Evolutionary conservation across 2,329 filamentous ascomycete species (phyloP).

Genomic region (Emergomyces pasteurianus): DNA sequence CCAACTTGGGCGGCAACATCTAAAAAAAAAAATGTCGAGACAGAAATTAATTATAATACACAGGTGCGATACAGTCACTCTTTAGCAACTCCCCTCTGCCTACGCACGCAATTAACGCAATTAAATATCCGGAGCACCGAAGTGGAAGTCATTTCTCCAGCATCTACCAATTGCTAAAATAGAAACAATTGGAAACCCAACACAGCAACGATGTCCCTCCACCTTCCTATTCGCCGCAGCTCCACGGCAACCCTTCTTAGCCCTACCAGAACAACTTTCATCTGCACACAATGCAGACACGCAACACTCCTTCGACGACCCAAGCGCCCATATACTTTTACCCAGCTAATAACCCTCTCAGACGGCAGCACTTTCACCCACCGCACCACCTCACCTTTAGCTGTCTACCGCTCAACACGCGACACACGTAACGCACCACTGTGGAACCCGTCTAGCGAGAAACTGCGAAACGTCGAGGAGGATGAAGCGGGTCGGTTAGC

Average conservation of each 20-base stretch:
- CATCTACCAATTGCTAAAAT: not conserved
- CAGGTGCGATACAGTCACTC: not conserved
- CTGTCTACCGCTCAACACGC: constrained; percentile 54
- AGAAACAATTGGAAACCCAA: constrained; percentile 14
- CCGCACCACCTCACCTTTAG: constrained; percentile 39
- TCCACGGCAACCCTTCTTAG: constrained; percentile 1
- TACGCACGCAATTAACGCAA: not conserved
- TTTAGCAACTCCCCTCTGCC: constrained; percentile 20
- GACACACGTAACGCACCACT: constrained; percentile 80
- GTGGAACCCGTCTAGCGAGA: constrained; percentile 79
- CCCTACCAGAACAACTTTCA: constrained; percentile 27
- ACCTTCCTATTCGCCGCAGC: constrained; percentile 21
- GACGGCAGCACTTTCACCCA: constrained; percentile 68
- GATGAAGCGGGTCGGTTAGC: constrained; percentile 87
- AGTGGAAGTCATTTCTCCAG: not conserved
- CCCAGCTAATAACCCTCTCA: constrained; percentile 84
- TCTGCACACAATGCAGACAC: constrained; percentile 55
- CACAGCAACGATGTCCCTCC: constrained; percentile 14
- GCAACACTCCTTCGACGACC: constrained; percentile 78
- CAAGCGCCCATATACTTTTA: constrained; percentile 91
- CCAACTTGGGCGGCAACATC: too few relatives aligned
- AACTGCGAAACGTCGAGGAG: constrained; percentile 76
- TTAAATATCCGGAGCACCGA: constrained; percentile 12
- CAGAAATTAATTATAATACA: constrained; percentile 5
- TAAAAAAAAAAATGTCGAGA: constrained; percentile 11